phyloP scores from a whole-genome alignment of 495 filamentous ascomycete genomes.

The Lophiostoma macrostomum region DNA sequence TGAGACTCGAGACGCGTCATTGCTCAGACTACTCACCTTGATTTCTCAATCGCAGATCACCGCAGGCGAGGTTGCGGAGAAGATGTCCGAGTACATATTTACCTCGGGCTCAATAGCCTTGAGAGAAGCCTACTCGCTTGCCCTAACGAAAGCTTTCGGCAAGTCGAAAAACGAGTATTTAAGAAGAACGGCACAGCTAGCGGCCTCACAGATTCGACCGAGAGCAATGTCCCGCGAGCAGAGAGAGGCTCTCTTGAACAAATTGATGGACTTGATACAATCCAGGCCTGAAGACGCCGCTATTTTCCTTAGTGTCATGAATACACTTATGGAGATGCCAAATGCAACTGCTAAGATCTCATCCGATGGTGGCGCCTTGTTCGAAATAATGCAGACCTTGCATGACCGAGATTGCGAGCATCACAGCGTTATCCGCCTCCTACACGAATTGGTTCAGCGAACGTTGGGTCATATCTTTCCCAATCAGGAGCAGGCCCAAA shows the following conservation, averaged over 20 bases:
- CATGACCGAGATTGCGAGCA: conserved; percentile 9
- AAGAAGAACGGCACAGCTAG: neutral
- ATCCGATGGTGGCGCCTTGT: conserved; percentile 2
- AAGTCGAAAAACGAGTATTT: conserved; percentile 1
- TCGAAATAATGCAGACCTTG: conserved; percentile 9
- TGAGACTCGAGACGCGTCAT: neutral
- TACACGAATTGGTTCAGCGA: conserved; percentile 7
- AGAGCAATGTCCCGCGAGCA: conserved; percentile 6
- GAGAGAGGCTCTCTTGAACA: conserved; percentile 20
- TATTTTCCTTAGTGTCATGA: conserved; percentile 11
- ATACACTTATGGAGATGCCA: conserved; percentile 24
- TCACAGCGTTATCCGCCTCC: neutral
- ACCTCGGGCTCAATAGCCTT: neutral
- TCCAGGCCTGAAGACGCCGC: neutral
- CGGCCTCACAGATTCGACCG: conserved; percentile 2
- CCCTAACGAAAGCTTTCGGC: neutral
- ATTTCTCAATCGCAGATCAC: neutral
- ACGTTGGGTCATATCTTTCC: conserved; percentile 11
- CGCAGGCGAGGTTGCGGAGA: neutral
- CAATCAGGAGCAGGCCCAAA: conserved; percentile 24
- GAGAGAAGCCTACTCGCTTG: neutral
- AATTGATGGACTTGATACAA: conserved; percentile 3
- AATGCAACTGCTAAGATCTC: conserved; percentile 29
- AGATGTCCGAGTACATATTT: conserved; percentile 4
- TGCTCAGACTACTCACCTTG: neutral